Evolutionary conservation across 2,329 filamentous ascomycete species (phyloP), one percentile per base, ranked within the genome.

Genomic region (Mariannaea elegans): DNA sequence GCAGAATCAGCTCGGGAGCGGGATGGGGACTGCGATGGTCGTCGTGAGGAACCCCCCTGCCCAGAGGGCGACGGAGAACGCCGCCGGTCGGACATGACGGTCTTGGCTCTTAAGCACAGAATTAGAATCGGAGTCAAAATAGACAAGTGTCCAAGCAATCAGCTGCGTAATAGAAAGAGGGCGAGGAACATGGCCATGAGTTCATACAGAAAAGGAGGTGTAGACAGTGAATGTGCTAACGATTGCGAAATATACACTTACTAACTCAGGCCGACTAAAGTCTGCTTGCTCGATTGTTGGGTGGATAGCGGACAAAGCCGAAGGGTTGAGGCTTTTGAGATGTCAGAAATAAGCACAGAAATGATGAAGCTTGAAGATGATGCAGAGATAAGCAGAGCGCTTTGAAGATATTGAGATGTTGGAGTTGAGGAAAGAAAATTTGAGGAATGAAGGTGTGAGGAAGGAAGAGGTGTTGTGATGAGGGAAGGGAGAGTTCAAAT

Each of bases 1-100:
- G 60, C 45, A 10, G 67, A 67, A 31, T 50, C 64, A 7, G 42
- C 31, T 29, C 16, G 59, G 60, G 14, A 16, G 18, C 55, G 24
- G 4, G 55, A 46, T n/a, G 65, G 67, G 8, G 67, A 70, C 41
- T 67, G 62, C 7, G 61, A 65, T 18, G 67, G 42, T 18, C 58
- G 56, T 46, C 64, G 62, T 31, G 65, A 63, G 14, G 65, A 45
- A 10, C 66, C 59, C 12, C 63, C 61, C 16, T 46, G 24, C 42
- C 65, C 57, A 27, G 64, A 59, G 6, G 67, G 61, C 34, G 67
- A 63, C 7, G 69, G 68, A 5, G 74, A 71, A 4, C 68, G 70
- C 7, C 71, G 73, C 64, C 73, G 65, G 24, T 76, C 73, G 57
- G 75, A 76, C 75, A 77, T 76, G 39, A 7, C 34, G 41, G 21